Evolutionary conservation across 192 early-diverging fungal genomes (phyloP), one percentile per base, ranked within the genome.

Genomic region (Allomyces macrogynus): DNA sequence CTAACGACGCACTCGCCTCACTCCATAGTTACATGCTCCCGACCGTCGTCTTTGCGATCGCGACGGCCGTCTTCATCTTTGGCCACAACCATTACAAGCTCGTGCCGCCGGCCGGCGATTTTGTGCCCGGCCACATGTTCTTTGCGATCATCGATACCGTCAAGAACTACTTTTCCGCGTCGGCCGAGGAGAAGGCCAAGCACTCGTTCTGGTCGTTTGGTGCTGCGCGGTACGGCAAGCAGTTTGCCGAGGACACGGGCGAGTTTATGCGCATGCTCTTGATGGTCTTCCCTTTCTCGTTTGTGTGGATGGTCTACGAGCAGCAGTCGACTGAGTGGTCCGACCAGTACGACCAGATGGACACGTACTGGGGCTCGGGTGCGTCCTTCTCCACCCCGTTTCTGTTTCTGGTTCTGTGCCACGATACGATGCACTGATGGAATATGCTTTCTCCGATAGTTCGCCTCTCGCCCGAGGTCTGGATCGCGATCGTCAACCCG

Each of bases 41-140:
- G 62, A 54, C 74, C 42, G 62, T 43, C 25, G 66, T 68, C 42
- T 71, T 77, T 43, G 61, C 60, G 16, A 14, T 65, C 66, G 70
- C 78, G 2, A 16, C 72, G 5, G 43, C 61, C n/a, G 61, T 80
- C 32, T 80, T 80, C 64, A 54, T 69, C 12, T 20, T 67, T 57
- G 78, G 78, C 61, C 26, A 71, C 24, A 57, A 60, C 20, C 63
- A 63, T 64, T 80, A 80, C 67, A 66, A 76, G 44, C 68, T 78
- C 43, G 77, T 78, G 20, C 75, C 79, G 20, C 79, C 79, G 24
- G 63, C 68, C 49, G 76, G 79, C 42, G 18, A 40, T 24, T 80
- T 80, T 67, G 66, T 80, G 57, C 69, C 71, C 32, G 67, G 63
- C 25, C 60, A 68, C 26, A 64, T 75, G 60, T 4, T 68, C 32